Base-by-base conservation (phyloP, 108 stramenopile species). In the Aureococcus anophagefferens region DNA sequence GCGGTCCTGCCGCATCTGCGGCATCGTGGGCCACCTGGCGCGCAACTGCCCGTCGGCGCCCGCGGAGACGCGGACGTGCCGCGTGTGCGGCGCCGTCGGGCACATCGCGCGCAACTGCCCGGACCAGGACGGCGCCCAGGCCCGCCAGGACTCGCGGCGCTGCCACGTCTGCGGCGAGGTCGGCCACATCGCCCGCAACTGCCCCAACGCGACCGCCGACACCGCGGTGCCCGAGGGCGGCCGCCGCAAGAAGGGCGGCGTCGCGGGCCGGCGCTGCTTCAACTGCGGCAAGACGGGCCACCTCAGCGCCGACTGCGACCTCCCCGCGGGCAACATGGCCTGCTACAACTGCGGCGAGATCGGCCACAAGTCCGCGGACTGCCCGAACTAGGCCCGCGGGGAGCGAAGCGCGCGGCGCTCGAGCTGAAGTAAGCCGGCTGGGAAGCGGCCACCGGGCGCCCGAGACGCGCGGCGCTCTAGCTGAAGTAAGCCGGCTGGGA, bases 271-370 rank as follows among this genome's bases (percentile, higher is more conserved):
- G 66, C 77, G 89, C 34, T 89, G 89, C 78, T 89, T 89, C 80
- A 89, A 89, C 69, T 89, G 89, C 71, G 89, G 89, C 72, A 86
- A 84, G 83, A 17, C 0, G 9, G 87, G 87, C 11, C 87, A 89
- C 75, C 81, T 87, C 66, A 82, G 85, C 45, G 80, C 81, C 1
- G 89, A 89, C 44, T 89, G 89, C 68, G 75, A 78, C 46, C 81
- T 75, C 37, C 85, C 89, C 37, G 73, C 83, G 33, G 85, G 85
- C 30, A 87, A 88, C 78, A 88, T 88, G 70, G 79, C 82, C 32
- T 91, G 90, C 71, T 91, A 88, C 83, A 89, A 91, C 67, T 89
- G 90, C 73, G 88, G 87, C 30, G 35, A 81, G 65, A 84, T 87
- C 35, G 88, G 87, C 16, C 88, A 89, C 67, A 86, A 88, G 68